Percentiles rank a stretch among this genome's conserved stretches.
phyloP scores from a whole-genome alignment of 2,329 filamentous ascomycete species.

The Epichloe brachyelytri region DNA sequence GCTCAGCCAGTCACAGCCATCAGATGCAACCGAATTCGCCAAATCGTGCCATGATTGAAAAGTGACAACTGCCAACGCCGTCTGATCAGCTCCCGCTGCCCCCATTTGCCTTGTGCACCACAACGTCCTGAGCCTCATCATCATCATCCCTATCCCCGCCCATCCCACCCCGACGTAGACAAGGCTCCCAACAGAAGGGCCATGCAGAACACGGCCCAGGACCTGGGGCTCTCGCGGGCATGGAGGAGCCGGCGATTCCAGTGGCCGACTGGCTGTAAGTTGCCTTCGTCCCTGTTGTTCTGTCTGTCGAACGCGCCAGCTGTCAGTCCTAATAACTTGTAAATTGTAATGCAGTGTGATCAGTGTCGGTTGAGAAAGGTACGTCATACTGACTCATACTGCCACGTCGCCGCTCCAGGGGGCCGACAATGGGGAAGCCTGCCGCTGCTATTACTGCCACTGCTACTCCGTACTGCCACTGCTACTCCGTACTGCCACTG shows the following conservation, averaged over 20 bases:
- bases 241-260: slow-evolving; percentile 18
- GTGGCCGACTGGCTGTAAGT: slow-evolving; percentile 25
- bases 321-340: neutral
- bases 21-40: too few relatives aligned
- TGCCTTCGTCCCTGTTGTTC: neutral
- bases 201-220: slow-evolving; percentile 6
- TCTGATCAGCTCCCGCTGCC: too few relatives aligned
- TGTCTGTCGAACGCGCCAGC: slow-evolving; percentile 1
- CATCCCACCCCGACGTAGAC: neutral
- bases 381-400: slow-evolving; percentile 8
- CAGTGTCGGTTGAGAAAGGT: slow-evolving; percentile 31
- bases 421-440: neutral
- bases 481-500: too few relatives aligned
- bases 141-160: too few relatives aligned
- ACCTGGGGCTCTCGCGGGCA: slow-evolving; percentile 1
- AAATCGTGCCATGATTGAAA: too few relatives aligned
- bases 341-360: slow-evolving; percentile 24
- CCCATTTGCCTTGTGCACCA: neutral
- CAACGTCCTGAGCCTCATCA: neutral
- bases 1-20: too few relatives aligned
- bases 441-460: too few relatives aligned
- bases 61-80: too few relatives aligned
- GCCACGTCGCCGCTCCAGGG: neutral
- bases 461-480: too few relatives aligned
- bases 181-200: neutral